Conservation (phyloP, 2,329 filamentous ascomycete species). For the Verticillium zaregamsianum region DNA sequence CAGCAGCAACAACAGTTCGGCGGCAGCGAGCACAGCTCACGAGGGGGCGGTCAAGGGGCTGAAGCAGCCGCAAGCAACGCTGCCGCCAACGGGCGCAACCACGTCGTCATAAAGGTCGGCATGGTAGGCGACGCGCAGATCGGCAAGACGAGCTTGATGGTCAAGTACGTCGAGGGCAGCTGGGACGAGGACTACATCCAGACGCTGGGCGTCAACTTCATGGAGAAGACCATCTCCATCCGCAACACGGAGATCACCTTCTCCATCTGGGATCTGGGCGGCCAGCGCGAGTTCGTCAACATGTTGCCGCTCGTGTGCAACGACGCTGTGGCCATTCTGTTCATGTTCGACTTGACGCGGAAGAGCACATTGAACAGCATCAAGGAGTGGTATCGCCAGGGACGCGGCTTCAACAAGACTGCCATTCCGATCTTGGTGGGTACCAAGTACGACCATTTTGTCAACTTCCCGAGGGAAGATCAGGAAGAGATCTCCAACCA, state of each 20-base stretch:
- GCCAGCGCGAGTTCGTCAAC: slow-evolving; percentile 98
- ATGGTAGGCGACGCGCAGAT: slow-evolving; percentile 99
- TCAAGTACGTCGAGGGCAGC: slow-evolving; percentile 98
- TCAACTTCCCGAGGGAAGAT: slow-evolving; percentile 95
- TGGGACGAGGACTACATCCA: slow-evolving; percentile 99
- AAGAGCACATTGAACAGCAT: slow-evolving; percentile 99
- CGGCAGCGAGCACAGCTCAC: slow-evolving; percentile 40
- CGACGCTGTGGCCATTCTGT: slow-evolving; percentile 94
- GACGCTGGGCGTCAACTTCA: slow-evolving; percentile 97
- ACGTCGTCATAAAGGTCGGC: slow-evolving; percentile 97
- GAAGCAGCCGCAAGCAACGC: slow-evolving; percentile 21
- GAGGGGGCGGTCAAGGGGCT: slow-evolving; percentile 28
- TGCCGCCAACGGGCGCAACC: slow-evolving; percentile 50
- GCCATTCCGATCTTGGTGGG: slow-evolving; percentile 97
- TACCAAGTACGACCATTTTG: slow-evolving; percentile 98
- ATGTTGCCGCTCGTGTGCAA: slow-evolving; percentile 99
- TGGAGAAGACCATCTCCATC: slow-evolving; percentile 99
- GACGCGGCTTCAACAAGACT: slow-evolving; percentile 98
- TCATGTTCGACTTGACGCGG: slow-evolving; percentile 98
- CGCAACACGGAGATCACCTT: slow-evolving; percentile 99
- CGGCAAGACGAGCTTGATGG: slow-evolving; percentile 98
- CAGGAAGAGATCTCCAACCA: slow-evolving; percentile 98
- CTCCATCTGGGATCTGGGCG: slow-evolving; percentile 97
- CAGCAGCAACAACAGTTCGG: slow-evolving; percentile 29
- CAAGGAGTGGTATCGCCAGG: slow-evolving; percentile 99